phyloP scores from a whole-genome alignment of 1,284 basidiomycete species.

The Chiua sp. region DNA sequence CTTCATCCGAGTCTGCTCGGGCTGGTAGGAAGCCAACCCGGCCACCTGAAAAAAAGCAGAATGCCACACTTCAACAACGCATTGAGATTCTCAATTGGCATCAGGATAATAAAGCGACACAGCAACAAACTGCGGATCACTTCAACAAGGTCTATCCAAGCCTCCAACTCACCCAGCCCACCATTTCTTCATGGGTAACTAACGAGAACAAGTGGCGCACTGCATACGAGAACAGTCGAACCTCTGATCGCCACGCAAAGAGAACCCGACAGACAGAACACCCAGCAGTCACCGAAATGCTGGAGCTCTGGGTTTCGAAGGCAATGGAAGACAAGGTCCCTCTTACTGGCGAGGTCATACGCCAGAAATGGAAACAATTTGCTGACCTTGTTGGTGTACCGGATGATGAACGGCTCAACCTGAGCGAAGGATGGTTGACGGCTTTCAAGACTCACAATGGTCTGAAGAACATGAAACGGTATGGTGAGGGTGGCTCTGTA shows the following conservation, averaged over 20 bases:
- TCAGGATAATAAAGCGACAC: too few relatives aligned
- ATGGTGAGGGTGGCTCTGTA: constrained; percentile 18
- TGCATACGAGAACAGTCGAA: too few relatives aligned
- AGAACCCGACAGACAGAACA: background rate
- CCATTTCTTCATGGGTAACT: too few relatives aligned
- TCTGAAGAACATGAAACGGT: background rate
- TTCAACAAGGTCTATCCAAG: too few relatives aligned
- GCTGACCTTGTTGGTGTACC: constrained; percentile 3
- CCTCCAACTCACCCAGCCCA: too few relatives aligned
- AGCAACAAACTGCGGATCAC: too few relatives aligned
- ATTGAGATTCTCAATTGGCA: constrained; percentile 21
- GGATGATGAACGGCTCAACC: background rate
- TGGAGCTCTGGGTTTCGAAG: constrained; percentile 11
- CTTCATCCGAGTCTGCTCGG: too few relatives aligned
- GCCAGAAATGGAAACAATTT: constrained; percentile 15
- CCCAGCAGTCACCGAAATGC: constrained; percentile 5
- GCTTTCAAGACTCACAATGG: background rate
- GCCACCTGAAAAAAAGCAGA: background rate
- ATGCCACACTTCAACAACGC: background rate
- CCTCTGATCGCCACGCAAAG: background rate
- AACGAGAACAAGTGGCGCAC: too few relatives aligned
- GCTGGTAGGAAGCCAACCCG: too few relatives aligned
- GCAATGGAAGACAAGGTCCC: background rate
- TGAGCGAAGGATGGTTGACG: constrained; percentile 12
- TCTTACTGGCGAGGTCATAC: constrained; percentile 4